phyloP scores from a whole-genome alignment of 352 stramenopile genomes.

The Globisporangium cystogenes region DNA sequence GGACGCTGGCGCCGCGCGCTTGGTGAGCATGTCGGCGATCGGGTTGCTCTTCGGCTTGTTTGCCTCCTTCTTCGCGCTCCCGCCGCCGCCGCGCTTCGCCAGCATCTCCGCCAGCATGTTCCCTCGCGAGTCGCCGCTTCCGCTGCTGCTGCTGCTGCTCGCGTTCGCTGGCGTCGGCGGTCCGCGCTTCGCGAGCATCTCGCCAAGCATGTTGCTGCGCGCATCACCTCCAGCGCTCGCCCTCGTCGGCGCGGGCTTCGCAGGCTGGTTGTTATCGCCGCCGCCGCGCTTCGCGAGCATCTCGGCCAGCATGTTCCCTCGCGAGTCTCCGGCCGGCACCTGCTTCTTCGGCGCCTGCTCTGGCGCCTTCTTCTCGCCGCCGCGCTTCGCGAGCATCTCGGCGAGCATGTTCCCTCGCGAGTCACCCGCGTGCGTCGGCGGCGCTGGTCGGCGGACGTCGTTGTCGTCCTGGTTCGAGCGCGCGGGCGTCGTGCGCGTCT shows the following conservation, averaged over 20 bases:
- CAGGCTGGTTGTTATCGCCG: constrained; percentile 16
- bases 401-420: constrained; percentile 7
- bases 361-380: not conserved
- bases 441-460: constrained; percentile 12
- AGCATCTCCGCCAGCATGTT: constrained; percentile 42
- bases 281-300: constrained; percentile 25
- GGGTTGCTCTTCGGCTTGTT: constrained; percentile 11
- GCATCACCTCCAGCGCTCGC: not conserved
- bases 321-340: not conserved
- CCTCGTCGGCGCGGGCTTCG: not conserved
- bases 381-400: constrained; percentile 14
- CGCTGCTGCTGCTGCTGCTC: constrained; percentile 4
- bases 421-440: constrained; percentile 8
- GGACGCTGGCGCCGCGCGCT: not conserved
- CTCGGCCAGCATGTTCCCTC: constrained; percentile 17
- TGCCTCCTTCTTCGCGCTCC: not conserved
- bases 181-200: constrained; percentile 9
- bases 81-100: constrained; percentile 16
- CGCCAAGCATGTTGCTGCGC: constrained; percentile 14
- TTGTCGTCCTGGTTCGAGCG: constrained; percentile 15
- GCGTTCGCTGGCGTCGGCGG: constrained; percentile 10
- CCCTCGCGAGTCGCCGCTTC: constrained; percentile 10
- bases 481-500: not conserved
- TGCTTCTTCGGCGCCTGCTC: not conserved
- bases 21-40: constrained; percentile 12